These are phyloP conservation scores for Mixia osmundae DNA, from an alignment of 1,284 basidiomycete genomes.

Conservation along the genomic window DNA sequence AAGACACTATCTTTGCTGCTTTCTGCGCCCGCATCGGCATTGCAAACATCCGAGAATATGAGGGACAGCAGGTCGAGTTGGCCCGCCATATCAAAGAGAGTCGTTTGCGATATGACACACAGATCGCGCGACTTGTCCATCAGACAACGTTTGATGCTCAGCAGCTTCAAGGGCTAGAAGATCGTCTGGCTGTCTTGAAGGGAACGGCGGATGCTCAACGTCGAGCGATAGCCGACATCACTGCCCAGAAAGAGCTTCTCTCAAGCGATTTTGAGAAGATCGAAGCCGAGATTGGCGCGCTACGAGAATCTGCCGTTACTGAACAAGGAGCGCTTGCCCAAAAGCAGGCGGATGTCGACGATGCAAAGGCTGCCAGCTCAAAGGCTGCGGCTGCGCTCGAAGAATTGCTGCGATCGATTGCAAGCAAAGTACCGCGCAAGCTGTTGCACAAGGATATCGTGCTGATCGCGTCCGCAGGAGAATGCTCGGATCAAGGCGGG, in stretches of 20 bases:
- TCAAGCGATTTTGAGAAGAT: too few species aligned
- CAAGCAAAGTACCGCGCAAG: too few species aligned
- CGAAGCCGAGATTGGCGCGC: too few species aligned
- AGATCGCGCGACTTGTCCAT: conserved; percentile 64
- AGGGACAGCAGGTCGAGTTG: conserved; percentile 68
- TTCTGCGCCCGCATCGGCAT: conserved; percentile 72
- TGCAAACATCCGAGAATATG: conserved; percentile 72
- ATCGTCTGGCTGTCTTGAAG: background rate
- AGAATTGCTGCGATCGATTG: too few species aligned
- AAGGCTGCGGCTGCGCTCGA: conserved; percentile 29
- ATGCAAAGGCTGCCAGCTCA: conserved; percentile 1
- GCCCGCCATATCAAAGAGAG: conserved; percentile 71
- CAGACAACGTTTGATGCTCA: conserved; percentile 27
- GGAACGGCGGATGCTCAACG: conserved; percentile 18
- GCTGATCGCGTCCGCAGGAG: conserved; percentile 55
- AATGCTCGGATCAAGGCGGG: too few species aligned
- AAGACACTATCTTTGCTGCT: conserved; percentile 49
- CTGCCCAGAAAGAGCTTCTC: too few species aligned
- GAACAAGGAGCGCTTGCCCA: too few species aligned
- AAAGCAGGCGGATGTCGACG: conserved; percentile 21
- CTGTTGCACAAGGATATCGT: conserved; percentile 88
- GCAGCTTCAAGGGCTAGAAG: background rate
- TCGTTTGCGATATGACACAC: conserved; percentile 56
- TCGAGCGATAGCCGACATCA: too few species aligned
- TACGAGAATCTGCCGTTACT: too few species aligned